Percentiles rank a stretch among this genome's conserved stretches.
These are phyloP conservation scores for Russula ochroleuca DNA, from an alignment of 768 basidiomycete species.

Conservation along the genomic window DNA sequence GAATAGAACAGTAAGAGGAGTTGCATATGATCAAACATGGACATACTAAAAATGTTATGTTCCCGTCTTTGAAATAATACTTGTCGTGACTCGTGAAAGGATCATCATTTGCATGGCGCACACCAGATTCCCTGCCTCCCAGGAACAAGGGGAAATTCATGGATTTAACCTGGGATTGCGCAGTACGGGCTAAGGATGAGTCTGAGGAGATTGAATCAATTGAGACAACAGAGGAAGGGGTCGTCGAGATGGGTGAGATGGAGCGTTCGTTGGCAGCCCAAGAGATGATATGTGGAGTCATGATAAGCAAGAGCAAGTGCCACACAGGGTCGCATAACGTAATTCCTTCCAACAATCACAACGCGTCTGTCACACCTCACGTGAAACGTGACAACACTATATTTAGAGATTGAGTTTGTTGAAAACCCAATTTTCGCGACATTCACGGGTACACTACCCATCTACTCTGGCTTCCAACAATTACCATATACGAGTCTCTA, in stretches of 20 bases:
- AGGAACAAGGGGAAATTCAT: neutral
- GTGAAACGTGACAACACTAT: conserved; percentile 8
- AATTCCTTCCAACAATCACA: neutral
- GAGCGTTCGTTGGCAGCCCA: conserved; percentile 11
- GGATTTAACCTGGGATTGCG: neutral
- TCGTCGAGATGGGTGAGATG: conserved; percentile 10
- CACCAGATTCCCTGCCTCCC: neutral
- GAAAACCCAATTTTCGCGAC: conserved; percentile 16
- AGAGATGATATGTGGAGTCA: conserved; percentile 16
- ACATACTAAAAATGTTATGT: conserved; percentile 24
- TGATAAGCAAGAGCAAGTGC: neutral
- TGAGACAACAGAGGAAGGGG: conserved; percentile 9
- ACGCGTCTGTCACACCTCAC: conserved; percentile 25
- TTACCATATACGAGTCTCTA: conserved; percentile 88
- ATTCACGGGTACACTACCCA: neutral
- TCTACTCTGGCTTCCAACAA: conserved; percentile 17
- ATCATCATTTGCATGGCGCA: neutral
- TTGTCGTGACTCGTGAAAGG: conserved; percentile 20
- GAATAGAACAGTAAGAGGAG: neutral
- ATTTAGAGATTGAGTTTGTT: conserved; percentile 10
- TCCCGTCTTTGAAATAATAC: conserved; percentile 26
- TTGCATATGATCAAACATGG: neutral
- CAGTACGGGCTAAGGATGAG: neutral
- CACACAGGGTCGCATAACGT: neutral
- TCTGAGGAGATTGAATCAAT: conserved; percentile 15